phyloP scores from a whole-genome alignment of 176 grass and related monocot species.

The Melocanna baccifera region DNA sequence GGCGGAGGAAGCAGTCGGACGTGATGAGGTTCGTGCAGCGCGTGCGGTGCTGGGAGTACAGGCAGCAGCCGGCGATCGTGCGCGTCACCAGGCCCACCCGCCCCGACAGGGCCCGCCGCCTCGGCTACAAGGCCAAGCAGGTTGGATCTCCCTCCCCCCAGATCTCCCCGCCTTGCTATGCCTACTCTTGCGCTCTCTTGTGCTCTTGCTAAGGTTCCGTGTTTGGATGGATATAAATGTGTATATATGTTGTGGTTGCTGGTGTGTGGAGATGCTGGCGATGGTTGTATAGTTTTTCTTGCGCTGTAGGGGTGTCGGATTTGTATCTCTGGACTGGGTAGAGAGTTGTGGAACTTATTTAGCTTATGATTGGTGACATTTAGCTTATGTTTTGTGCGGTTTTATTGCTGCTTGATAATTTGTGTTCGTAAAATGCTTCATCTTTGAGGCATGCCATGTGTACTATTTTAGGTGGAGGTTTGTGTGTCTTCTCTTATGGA shows the following conservation, averaged over 20 bases:
- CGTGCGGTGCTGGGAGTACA: conserved; percentile 75
- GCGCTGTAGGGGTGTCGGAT: background rate
- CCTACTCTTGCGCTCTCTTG: background rate
- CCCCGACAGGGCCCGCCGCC: conserved; percentile 80
- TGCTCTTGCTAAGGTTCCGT: background rate
- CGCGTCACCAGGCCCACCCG: conserved; percentile 61
- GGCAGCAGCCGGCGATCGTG: conserved; percentile 65
- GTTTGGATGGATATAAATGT: background rate
- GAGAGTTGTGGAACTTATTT: background rate
- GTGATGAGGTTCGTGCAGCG: conserved; percentile 77
- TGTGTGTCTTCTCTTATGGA: background rate
- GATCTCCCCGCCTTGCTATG: background rate
- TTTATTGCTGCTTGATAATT: background rate
- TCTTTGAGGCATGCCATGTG: background rate
- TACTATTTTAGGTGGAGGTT: background rate
- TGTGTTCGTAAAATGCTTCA: too few species aligned
- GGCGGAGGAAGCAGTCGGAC: conserved; percentile 84
- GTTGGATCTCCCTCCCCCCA: conserved; percentile 3
- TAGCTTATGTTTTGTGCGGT: background rate
- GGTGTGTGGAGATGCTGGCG: background rate
- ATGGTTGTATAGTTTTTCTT: background rate
- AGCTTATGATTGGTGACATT: background rate
- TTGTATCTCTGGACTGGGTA: background rate
- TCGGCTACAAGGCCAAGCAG: conserved; percentile 90
- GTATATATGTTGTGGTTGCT: background rate